Conservation (phyloP, 768 basidiomycete species). For the Calocybe cyanea region DNA sequence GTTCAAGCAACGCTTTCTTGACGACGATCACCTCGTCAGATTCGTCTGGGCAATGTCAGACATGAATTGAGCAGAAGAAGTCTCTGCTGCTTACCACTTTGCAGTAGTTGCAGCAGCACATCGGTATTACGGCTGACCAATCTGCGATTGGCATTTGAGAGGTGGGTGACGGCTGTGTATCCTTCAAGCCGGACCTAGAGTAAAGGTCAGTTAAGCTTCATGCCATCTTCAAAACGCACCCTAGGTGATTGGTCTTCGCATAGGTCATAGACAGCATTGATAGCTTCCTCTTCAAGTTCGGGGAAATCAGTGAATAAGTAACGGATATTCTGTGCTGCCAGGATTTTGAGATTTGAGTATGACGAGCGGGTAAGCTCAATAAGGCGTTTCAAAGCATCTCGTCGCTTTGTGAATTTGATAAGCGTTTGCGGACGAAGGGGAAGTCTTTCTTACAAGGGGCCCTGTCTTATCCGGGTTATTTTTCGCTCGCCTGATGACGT, state of each 20-base stretch:
- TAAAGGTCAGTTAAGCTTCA: constrained; percentile 4
- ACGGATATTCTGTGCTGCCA: constrained; percentile 56
- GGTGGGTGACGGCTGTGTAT: constrained; percentile 53
- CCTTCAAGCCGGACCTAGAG: constrained; percentile 65
- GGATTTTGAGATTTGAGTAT: constrained; percentile 44
- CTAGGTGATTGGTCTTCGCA: constrained; percentile 63
- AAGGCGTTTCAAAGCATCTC: constrained; percentile 46
- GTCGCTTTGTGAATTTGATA: constrained; percentile 36
- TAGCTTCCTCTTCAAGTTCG: constrained; percentile 69
- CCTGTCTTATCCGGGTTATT: constrained; percentile 34
- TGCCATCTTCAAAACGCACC: constrained; percentile 28
- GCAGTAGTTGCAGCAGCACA: constrained; percentile 70
- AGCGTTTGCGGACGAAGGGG: background rate
- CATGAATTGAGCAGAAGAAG: background rate
- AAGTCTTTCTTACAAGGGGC: constrained; percentile 29
- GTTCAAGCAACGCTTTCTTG: constrained; percentile 53
- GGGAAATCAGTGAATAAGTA: constrained; percentile 63
- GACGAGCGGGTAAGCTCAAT: constrained; percentile 51
- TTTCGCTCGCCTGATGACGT: constrained; percentile 43
- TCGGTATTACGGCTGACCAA: constrained; percentile 72
- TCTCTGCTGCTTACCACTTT: constrained; percentile 52
- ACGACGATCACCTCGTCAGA: constrained; percentile 61
- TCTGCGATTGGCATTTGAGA: constrained; percentile 44
- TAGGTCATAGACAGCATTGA: constrained; percentile 75
- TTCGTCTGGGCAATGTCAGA: constrained; percentile 44